Conservation (phyloP, 2,329 filamentous ascomycete genomes). For the Emergomyces orientalis region DNA sequence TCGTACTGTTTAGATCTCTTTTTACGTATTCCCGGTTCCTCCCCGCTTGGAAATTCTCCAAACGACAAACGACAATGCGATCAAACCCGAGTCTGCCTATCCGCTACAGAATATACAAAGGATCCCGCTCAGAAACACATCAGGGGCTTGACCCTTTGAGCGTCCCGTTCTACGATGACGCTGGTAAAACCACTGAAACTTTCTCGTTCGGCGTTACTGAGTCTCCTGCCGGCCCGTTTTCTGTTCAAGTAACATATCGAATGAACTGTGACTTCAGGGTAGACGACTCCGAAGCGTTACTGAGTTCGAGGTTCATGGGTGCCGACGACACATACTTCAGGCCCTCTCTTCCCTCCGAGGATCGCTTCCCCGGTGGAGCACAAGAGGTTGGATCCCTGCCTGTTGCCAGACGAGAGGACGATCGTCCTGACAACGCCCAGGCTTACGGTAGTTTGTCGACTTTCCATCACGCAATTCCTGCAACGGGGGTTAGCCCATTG, state of each 20-base stretch:
- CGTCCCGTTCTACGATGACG: constrained; percentile 57
- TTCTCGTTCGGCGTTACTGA: constrained; percentile 78
- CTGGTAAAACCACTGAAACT: constrained; percentile 57
- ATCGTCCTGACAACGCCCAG: constrained; percentile 56
- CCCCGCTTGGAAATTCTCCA: constrained; percentile 77
- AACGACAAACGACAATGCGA: constrained; percentile 61
- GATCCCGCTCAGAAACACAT: constrained; percentile 41
- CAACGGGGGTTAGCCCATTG: constrained; percentile 73
- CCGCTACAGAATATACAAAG: constrained; percentile 68
- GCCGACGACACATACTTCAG: constrained; percentile 80
- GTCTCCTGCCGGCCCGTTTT: constrained; percentile 75
- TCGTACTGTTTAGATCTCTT: constrained; percentile 84
- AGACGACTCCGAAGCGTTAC: constrained; percentile 78
- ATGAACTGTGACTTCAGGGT: constrained; percentile 84
- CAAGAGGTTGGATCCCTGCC: constrained; percentile 67
- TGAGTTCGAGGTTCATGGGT: constrained; percentile 90
- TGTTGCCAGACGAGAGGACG: constrained; percentile 44
- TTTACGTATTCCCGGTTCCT: constrained; percentile 73
- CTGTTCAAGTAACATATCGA: constrained; percentile 72
- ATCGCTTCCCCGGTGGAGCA: constrained; percentile 22
- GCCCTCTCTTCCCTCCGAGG: constrained; percentile 59
- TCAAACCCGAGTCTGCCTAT: constrained; percentile 57
- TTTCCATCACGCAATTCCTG: constrained; percentile 67
- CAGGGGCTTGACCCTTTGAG: constrained; percentile 59
- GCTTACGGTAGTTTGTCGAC: constrained; percentile 86